These are phyloP conservation scores for Aspergillus luchuensis DNA, from an alignment of 2,329 filamentous ascomycete genomes.

Conservation along the genomic window DNA sequence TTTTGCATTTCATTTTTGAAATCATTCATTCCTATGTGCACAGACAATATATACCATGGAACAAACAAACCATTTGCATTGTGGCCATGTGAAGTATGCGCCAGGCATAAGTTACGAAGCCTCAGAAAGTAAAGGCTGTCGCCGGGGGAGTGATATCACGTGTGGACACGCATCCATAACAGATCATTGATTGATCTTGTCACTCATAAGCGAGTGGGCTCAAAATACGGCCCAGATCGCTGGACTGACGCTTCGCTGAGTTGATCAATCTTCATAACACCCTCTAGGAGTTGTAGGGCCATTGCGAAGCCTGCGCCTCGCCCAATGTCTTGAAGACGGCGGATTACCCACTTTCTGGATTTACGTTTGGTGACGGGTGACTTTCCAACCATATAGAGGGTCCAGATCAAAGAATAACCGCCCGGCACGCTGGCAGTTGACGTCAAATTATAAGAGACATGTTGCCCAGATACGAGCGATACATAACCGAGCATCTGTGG, in stretches of 20 bases:
- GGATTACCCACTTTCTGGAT: slow-evolving; percentile 20
- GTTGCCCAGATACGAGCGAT: slow-evolving; percentile 4
- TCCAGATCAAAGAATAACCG: slow-evolving; percentile 21
- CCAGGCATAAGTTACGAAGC: too few relatives aligned
- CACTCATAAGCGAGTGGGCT: neutral
- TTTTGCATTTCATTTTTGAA: too few relatives aligned
- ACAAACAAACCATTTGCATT: too few relatives aligned
- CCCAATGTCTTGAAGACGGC: slow-evolving; percentile 16
- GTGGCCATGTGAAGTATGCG: too few relatives aligned
- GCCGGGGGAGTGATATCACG: too few relatives aligned
- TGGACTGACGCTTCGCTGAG: neutral
- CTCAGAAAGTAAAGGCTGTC: too few relatives aligned
- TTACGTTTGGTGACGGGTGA: slow-evolving; percentile 3
- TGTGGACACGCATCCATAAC: too few relatives aligned
- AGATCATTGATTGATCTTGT: too few relatives aligned
- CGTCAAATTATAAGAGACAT: neutral
- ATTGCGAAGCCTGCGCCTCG: slow-evolving; percentile 12
- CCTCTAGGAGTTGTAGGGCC: slow-evolving; percentile 17
- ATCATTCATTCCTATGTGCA: too few relatives aligned
- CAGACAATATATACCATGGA: too few relatives aligned
- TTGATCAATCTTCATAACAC: slow-evolving; percentile 17
- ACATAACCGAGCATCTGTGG: slow-evolving; percentile 25
- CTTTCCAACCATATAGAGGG: slow-evolving; percentile 21
- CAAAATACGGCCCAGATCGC: neutral
- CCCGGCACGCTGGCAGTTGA: slow-evolving; percentile 15